phyloP scores from a whole-genome alignment of 768 basidiomycete genomes.

The Gloeopeniophorella convolvens region DNA sequence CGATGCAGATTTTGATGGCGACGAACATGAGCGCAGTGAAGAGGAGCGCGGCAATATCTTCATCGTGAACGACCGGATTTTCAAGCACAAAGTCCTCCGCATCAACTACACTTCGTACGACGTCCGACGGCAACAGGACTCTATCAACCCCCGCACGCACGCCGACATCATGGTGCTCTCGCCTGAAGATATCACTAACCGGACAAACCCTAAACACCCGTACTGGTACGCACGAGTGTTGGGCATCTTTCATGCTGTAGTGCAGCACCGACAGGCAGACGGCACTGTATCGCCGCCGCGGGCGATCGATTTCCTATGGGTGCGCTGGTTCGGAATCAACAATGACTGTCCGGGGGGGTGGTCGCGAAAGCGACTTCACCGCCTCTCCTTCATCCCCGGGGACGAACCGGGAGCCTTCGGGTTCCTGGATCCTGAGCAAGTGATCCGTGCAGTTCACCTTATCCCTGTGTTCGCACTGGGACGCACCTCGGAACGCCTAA shows the following conservation, averaged over 20 bases:
- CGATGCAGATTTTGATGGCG: too few species aligned
- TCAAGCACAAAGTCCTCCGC: conserved; percentile 19
- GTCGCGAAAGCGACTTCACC: conserved; percentile 15
- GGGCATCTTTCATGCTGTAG: conserved; percentile 25
- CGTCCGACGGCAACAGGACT: conserved; percentile 17
- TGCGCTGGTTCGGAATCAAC: conserved; percentile 28
- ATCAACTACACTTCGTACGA: conserved; percentile 25
- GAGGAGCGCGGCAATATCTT: conserved; percentile 8
- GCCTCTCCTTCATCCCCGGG: conserved; percentile 22
- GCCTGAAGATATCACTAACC: neutral
- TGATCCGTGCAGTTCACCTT: conserved; percentile 29
- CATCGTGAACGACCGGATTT: conserved; percentile 19
- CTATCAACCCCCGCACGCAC: conserved; percentile 18
- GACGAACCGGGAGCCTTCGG: conserved; percentile 26
- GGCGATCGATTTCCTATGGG: conserved; percentile 33
- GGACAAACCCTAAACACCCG: conserved; percentile 6
- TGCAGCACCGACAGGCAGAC: conserved; percentile 14
- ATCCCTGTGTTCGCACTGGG: conserved; percentile 36
- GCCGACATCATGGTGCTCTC: conserved; percentile 22
- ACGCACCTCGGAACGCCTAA: too few species aligned
- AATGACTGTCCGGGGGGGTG: conserved; percentile 3
- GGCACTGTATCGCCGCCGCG: neutral
- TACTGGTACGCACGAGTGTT: conserved; percentile 31
- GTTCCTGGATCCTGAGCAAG: conserved; percentile 30
- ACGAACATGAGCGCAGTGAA: too few species aligned